Conservation (phyloP, 805 yeast species). For the Kazachstania bromeliacearum region DNA sequence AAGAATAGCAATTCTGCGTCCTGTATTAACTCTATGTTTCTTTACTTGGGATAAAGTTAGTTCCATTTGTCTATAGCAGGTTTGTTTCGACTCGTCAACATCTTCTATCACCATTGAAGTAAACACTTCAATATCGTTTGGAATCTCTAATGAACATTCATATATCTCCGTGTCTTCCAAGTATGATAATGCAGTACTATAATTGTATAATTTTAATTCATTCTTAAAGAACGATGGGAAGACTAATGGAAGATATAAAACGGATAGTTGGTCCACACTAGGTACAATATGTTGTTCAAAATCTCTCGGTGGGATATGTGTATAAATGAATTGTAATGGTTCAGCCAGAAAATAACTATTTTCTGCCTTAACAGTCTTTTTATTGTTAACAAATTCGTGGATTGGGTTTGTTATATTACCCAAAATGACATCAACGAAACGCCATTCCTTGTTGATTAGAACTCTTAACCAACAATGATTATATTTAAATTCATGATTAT, state of each 20-base stretch:
- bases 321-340: conserved; percentile 66
- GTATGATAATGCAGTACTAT: conserved; percentile 67
- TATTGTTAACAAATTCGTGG: conserved; percentile 33
- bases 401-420: conserved; percentile 52
- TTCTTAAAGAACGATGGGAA: conserved; percentile 69
- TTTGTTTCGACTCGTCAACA: conserved; percentile 22
- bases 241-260: conserved; percentile 75
- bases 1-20: conserved; percentile 57
- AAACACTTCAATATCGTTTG: conserved; percentile 58
- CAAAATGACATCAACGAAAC: conserved; percentile 63
- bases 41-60: conserved; percentile 68
- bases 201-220: conserved; percentile 51
- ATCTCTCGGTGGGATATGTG: conserved; percentile 76
- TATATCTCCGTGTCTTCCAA: conserved; percentile 66
- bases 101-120: conserved; percentile 47
- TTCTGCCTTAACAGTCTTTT: conserved; percentile 26
- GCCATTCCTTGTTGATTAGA: conserved; percentile 63
- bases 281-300: conserved; percentile 83
- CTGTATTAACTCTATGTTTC: conserved; percentile 44
- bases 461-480: conserved; percentile 90
- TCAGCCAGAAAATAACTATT: conserved; percentile 66
- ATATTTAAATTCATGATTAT: conserved; percentile 35
- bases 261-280: conserved; percentile 67
- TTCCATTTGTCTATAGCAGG: conserved; percentile 26
- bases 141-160: conserved; percentile 68